phyloP scores from a whole-genome alignment of 2,329 filamentous ascomycete species.

The Zymoseptoria crescenta region DNA sequence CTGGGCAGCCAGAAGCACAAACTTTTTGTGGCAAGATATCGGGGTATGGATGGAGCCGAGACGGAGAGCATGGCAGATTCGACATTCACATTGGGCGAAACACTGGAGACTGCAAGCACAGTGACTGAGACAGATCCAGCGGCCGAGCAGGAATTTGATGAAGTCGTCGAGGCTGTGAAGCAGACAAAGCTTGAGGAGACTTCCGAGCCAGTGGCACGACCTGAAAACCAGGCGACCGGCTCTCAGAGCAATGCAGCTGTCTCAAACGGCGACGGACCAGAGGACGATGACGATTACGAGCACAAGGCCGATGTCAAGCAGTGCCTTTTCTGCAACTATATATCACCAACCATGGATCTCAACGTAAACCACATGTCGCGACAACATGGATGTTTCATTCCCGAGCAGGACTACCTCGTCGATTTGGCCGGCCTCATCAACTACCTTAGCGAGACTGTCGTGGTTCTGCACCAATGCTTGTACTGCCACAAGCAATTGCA shows the following conservation, averaged over 20 bases:
- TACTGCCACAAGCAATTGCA: conserved; percentile 79
- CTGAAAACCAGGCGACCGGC: conserved; percentile 34
- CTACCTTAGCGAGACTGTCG: conserved; percentile 72
- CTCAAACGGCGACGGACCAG: conserved; percentile 33
- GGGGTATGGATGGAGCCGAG: conserved; percentile 51
- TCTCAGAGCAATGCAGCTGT: conserved; percentile 25
- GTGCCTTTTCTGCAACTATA: conserved; percentile 90
- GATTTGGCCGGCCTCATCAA: conserved; percentile 73
- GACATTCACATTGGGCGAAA: conserved; percentile 83
- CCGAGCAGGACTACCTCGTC: conserved; percentile 75
- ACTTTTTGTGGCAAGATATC: conserved; percentile 50
- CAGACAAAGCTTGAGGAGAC: conserved; percentile 48
- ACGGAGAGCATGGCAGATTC: conserved; percentile 71
- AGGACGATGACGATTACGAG: conserved; percentile 25
- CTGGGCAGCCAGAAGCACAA: conserved; percentile 85
- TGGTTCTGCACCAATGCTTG: conserved; percentile 73
- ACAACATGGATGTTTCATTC: conserved; percentile 91
- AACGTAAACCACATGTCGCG: conserved; percentile 86
- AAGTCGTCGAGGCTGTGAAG: conserved; percentile 71
- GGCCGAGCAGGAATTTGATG: conserved; percentile 67
- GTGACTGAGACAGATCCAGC: conserved; percentile 28
- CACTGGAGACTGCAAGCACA: conserved; percentile 48
- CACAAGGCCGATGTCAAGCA: conserved; percentile 37
- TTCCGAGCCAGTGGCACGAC: conserved; percentile 27
- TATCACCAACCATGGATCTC: conserved; percentile 65